A percentile compares a stretch with the other conserved stretches of the same genome.
Evolutionary conservation across 257 asterid genomes (phyloP).

Genomic region (Verbena officinalis): DNA sequence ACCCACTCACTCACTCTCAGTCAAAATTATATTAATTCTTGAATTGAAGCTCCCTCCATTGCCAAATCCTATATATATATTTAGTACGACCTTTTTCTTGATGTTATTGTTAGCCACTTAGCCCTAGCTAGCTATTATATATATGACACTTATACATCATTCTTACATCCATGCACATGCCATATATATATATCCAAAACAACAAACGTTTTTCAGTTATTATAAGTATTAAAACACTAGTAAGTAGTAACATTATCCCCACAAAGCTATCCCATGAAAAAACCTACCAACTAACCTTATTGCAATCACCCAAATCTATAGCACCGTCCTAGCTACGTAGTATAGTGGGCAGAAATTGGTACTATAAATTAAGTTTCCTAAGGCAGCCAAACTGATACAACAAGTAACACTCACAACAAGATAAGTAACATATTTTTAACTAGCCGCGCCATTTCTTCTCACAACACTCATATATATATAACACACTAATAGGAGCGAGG

Average conservation of each 20-base stretch:
- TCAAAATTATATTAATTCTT: too few relatives aligned
- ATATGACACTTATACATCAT: too few relatives aligned
- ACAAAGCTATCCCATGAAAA: constrained; percentile 21
- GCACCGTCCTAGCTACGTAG: constrained; percentile 26
- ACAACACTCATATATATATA: too few relatives aligned
- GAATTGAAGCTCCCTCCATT: not conserved
- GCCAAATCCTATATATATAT: too few relatives aligned
- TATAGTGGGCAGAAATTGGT: not conserved
- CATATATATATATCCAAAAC: too few relatives aligned
- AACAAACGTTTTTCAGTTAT: constrained; percentile 11
- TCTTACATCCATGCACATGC: too few relatives aligned
- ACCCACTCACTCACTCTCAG: too few relatives aligned
- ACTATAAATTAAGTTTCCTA: constrained; percentile 21
- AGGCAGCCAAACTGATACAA: not conserved
- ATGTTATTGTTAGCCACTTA: not conserved
- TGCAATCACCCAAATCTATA: not conserved
- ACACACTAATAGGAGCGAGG: too few relatives aligned
- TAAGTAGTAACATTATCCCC: constrained; percentile 24
- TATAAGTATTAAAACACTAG: not conserved
- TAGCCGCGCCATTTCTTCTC: not conserved
- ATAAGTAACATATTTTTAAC: not conserved
- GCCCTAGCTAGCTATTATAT: too few relatives aligned
- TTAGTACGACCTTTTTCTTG: not conserved
- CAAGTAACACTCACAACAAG: not conserved
- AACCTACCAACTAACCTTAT: not conserved